Evolutionary conservation across 2,329 filamentous ascomycete species (phyloP).

Genomic region (Trichocomaceae sp.): DNA sequence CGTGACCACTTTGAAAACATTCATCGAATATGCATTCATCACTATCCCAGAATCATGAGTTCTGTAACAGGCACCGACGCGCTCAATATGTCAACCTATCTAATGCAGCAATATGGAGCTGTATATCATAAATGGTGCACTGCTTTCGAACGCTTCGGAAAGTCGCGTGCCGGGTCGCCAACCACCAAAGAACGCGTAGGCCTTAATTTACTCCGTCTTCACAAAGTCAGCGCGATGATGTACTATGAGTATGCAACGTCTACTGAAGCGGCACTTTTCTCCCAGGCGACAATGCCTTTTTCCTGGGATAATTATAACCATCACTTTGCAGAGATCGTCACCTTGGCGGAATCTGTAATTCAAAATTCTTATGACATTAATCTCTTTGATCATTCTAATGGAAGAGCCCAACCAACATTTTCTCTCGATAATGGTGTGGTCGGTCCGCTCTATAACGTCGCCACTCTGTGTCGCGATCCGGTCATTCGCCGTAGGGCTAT

Average conservation of each 20-base stretch:
- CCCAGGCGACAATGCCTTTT: constrained; percentile 9
- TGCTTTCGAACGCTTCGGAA: constrained; percentile 2
- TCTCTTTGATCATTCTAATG: constrained; percentile 1
- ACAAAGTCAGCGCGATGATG: not conserved
- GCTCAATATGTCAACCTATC: not conserved
- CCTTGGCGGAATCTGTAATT: constrained; percentile 22
- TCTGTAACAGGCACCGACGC: not conserved
- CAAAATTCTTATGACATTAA: constrained; percentile 8
- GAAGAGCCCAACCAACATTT: constrained; percentile 16
- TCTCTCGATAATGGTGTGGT: constrained; percentile 27
- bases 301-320: constrained; percentile 21
- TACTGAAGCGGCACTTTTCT: not conserved
- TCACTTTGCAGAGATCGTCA: constrained; percentile 22
- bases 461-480: constrained; percentile 26
- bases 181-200: constrained; percentile 6
- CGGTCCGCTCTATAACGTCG: constrained; percentile 21
- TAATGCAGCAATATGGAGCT: constrained; percentile 1
- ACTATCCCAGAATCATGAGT: constrained; percentile 1
- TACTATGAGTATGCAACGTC: not conserved
- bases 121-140: constrained; percentile 4
- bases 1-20: constrained; percentile 3
- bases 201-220: constrained; percentile 5
- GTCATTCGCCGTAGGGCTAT: constrained; percentile 23
- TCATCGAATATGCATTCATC: constrained; percentile 1
- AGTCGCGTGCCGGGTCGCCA: not conserved